These are phyloP conservation scores for Coelastrella sp. DNA, from an alignment of 139 green algal genomes.

Conservation along the genomic window DNA sequence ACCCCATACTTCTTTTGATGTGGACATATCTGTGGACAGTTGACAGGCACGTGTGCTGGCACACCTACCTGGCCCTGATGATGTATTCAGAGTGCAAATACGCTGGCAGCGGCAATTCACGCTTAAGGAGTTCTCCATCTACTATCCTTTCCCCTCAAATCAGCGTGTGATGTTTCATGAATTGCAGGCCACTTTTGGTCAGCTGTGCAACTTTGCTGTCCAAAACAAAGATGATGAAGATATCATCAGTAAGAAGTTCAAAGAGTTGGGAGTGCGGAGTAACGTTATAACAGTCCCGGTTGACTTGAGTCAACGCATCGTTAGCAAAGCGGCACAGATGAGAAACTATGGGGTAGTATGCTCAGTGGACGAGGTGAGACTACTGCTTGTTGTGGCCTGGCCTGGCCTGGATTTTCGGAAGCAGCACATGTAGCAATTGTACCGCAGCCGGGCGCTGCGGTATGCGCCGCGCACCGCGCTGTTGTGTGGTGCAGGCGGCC, in stretches of 20 bases:
- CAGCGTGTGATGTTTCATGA: background rate
- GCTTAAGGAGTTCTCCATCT: too few species aligned
- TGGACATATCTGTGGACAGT: too few species aligned
- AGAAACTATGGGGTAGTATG: conserved; percentile 67
- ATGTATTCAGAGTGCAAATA: background rate
- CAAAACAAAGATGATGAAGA: conserved; percentile 7
- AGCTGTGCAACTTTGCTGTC: conserved; percentile 43
- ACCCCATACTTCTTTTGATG: too few species aligned
- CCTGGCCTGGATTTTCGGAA: background rate
- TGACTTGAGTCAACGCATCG: background rate
- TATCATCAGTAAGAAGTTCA: background rate
- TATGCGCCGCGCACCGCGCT: too few species aligned
- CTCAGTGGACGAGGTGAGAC: conserved; percentile 72
- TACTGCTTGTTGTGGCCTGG: background rate
- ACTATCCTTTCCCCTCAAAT: too few species aligned
- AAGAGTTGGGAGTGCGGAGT: background rate
- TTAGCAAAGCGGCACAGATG: background rate
- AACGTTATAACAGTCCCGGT: background rate
- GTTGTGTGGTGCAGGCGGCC: too few species aligned
- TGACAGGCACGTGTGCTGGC: too few species aligned
- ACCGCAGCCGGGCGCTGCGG: too few species aligned
- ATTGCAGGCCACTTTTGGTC: background rate
- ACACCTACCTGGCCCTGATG: too few species aligned
- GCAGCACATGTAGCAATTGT: too few species aligned
- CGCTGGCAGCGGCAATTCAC: background rate